Conservation (phyloP, 2,329 filamentous ascomycete genomes). For the Zasmidium angulare region DNA sequence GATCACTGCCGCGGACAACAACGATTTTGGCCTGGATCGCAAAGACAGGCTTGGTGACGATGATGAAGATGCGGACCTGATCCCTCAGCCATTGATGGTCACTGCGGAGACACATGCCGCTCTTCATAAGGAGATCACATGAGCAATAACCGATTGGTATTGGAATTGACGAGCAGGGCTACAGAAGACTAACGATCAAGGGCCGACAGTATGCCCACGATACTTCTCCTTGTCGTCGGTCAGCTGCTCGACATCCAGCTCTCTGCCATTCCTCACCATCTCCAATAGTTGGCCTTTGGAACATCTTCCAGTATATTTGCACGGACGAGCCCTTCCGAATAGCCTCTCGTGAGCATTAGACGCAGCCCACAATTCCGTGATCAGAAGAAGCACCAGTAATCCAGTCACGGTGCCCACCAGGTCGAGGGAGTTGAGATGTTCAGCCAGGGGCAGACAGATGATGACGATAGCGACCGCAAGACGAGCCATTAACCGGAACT, state of each 20-base stretch:
- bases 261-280: conserved; percentile 19
- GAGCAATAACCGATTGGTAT: not conserved
- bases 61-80: not conserved
- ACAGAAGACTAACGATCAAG: conserved; percentile 1
- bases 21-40: not conserved
- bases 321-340: conserved; percentile 17
- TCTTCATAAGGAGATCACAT: conserved; percentile 2
- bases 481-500: conserved; percentile 53
- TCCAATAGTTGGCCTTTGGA: conserved; percentile 40
- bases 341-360: conserved; percentile 22
- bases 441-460: conserved; percentile 54
- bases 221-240: conserved; percentile 16
- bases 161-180: not conserved
- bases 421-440: conserved; percentile 38
- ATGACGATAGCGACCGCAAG: conserved; percentile 52
- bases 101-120: conserved; percentile 7
- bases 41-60: not conserved
- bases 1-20: not conserved
- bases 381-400: conserved; percentile 36
- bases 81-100: conserved; percentile 4
- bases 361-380: conserved; percentile 36
- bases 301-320: conserved; percentile 32
- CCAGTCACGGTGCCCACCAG: conserved; percentile 42
- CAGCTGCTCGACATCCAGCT: conserved; percentile 21
- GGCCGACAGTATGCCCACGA: conserved; percentile 17